Evolutionary conservation across 306 rosid species (phyloP), one percentile per base, ranked within the genome.

Genomic region (Corylus americana): DNA sequence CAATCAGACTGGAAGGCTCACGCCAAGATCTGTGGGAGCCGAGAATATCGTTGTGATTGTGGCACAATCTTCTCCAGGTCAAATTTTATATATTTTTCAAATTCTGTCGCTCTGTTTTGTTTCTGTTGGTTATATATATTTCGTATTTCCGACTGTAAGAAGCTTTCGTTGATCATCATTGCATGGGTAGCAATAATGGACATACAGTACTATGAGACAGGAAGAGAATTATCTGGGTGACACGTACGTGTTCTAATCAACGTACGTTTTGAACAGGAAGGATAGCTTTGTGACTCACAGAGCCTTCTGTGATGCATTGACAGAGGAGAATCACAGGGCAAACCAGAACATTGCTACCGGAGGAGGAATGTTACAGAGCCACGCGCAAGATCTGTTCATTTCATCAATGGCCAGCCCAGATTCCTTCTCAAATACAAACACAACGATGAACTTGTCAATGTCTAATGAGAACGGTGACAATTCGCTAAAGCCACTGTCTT

Each of bases 1-100:
- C 98, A 91, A 82, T 96, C 99, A 13, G 99, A 96, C 84, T 93
- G 96, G 94, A 96, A 96, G 86, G 99, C 99, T 57, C 99, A 96
- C 71, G 87, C 98, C 58, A 96, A 93, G 64, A 93, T 92, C 78
- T 96, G 99, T 85, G 99, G 99, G 77, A 91, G 96, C 0, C 87
- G 94, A 74, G 99, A 96, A 89, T 91, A 96, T 79, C 87, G 94
- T 88, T 96, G 99, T 90, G 98, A 91, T 85, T 93, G 99, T 89
- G 99, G 99, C 50, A 92, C 98, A 80, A 80, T 94, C 68, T 94
- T 94, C 82, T 92, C 98, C 80, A 91, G 97, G 97, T 90, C 9
- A n/a, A n/a, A 18, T 2, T 57, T 57, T 18, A 14, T 18, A 53
- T 53, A 12, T 53, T 4, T 8, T 4, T 8, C 25, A 7, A 80